These are phyloP conservation scores for Thielaviopsis musarum DNA, from an alignment of 2,329 filamentous ascomycete genomes.

Conservation along the genomic window DNA sequence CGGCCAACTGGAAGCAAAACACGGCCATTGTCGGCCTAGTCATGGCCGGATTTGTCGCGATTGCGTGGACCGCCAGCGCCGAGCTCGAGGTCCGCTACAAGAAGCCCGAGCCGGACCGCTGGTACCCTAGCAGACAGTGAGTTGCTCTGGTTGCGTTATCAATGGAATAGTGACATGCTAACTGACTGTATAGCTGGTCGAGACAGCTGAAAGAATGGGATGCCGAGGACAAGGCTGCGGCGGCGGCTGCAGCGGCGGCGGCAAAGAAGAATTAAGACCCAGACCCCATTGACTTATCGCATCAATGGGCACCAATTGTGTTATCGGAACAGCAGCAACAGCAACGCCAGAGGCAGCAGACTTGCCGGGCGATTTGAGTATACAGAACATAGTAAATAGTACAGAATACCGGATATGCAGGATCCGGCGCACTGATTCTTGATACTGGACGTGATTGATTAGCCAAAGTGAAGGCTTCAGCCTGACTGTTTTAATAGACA, in stretches of 20 bases:
- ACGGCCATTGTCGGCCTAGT: conserved; percentile 59
- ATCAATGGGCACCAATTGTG: background rate
- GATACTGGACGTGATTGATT: background rate
- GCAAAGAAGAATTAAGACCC: conserved; percentile 17
- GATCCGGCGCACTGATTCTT: background rate
- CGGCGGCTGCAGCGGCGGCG: conserved; percentile 19
- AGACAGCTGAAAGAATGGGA: conserved; percentile 29
- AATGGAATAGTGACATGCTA: background rate
- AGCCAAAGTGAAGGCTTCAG: too few species aligned
- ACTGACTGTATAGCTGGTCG: conserved; percentile 23
- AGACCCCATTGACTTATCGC: too few species aligned
- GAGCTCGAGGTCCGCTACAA: conserved; percentile 54
- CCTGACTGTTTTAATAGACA: too few species aligned
- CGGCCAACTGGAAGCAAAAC: conserved; percentile 87
- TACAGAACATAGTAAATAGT: conserved; percentile 2
- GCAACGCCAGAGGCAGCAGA: conserved; percentile 1
- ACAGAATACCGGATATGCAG: background rate
- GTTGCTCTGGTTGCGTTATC: conserved; percentile 20
- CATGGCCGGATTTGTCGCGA: conserved; percentile 48
- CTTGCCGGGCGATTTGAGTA: background rate
- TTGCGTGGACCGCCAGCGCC: conserved; percentile 57
- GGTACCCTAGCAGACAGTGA: conserved; percentile 74
- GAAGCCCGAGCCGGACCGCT: conserved; percentile 61
- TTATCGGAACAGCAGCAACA: background rate
- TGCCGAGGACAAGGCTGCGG: conserved; percentile 24